Evolutionary conservation across 2,329 filamentous ascomycete species (phyloP).

Genomic region (Didymella segeticola): DNA sequence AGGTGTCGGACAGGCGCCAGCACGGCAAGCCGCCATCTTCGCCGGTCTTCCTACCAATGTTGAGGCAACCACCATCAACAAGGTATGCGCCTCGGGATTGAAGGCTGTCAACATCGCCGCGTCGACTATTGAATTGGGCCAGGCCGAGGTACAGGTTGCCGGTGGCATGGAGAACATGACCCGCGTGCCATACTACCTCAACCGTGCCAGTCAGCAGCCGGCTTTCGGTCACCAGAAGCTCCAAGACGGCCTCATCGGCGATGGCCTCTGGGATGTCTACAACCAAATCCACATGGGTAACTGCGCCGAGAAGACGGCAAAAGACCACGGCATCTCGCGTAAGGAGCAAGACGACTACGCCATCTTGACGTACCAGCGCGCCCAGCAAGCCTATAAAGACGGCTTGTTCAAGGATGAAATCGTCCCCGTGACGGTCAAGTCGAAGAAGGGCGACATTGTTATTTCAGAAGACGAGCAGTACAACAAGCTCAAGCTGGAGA

Average conservation of each 20-base stretch:
- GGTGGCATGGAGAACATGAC: conserved; percentile 99
- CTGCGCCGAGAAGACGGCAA: conserved; percentile 92
- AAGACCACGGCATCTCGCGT: conserved; percentile 80
- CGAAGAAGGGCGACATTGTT: conserved; percentile 78
- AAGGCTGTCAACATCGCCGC: conserved; percentile 91
- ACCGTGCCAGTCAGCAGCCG: conserved; percentile 80
- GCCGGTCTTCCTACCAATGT: conserved; percentile 81
- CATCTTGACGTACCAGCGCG: conserved; percentile 85
- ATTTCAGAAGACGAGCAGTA: conserved; percentile 89
- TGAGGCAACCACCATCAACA: conserved; percentile 94
- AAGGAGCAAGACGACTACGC: conserved; percentile 92
- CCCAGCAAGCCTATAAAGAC: conserved; percentile 86
- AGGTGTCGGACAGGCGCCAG: conserved; percentile 85
- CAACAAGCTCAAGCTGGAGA: conserved; percentile 84
- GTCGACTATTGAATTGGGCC: conserved; percentile 91
- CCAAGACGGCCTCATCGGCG: conserved; percentile 91
- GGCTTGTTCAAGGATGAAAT: conserved; percentile 89
- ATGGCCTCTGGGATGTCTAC: conserved; percentile 95
- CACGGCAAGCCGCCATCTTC: conserved; percentile 87
- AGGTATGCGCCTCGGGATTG: conserved; percentile 94
- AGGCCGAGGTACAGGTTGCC: conserved; percentile 86
- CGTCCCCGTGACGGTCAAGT: conserved; percentile 82
- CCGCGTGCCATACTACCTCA: conserved; percentile 87
- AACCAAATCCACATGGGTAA: conserved; percentile 98
- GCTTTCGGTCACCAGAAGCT: conserved; percentile 86